Conservation (phyloP, 441 rosid species). For the Gossypium schwendimanii region DNA sequence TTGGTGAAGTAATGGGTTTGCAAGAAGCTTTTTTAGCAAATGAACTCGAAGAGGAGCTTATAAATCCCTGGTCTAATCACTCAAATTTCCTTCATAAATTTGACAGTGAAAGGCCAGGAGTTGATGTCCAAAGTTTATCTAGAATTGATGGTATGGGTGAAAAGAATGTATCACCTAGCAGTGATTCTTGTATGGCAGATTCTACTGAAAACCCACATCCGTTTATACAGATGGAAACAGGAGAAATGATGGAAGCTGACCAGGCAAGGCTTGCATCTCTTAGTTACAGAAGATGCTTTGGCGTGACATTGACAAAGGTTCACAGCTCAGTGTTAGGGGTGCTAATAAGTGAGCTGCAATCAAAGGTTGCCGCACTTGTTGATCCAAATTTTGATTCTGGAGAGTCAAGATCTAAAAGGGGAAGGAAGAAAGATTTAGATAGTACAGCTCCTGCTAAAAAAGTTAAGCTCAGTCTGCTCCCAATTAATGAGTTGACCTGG, state of each 20-base stretch:
- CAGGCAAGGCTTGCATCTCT: slow-evolving; percentile 31
- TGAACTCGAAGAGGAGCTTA: slow-evolving; percentile 76
- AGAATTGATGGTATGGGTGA: slow-evolving; percentile 27
- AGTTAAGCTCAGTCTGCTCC: slow-evolving; percentile 67
- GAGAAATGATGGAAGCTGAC: slow-evolving; percentile 32
- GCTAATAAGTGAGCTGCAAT: slow-evolving; percentile 78
- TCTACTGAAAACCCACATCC: slow-evolving; percentile 31
- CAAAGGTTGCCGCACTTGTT: slow-evolving; percentile 80
- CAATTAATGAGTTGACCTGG: slow-evolving; percentile 90
- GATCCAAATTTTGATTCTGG: slow-evolving; percentile 91
- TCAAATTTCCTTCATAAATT: slow-evolving; percentile 29
- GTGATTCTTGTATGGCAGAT: slow-evolving; percentile 25
- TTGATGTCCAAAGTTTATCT: slow-evolving; percentile 26
- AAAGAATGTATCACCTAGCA: slow-evolving; percentile 23
- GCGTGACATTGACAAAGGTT: slow-evolving; percentile 53
- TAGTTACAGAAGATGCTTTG: slow-evolving; percentile 34
- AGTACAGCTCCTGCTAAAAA: slow-evolving; percentile 46
- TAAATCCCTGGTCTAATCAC: slow-evolving; percentile 49
- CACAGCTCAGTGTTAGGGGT: slow-evolving; percentile 65
- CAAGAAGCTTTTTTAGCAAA: slow-evolving; percentile 46
- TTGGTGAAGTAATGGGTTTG: slow-evolving; percentile 66
- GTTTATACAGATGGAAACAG: slow-evolving; percentile 38
- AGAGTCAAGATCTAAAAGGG: slow-evolving; percentile 72
- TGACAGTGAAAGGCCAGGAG: slow-evolving; percentile 30
- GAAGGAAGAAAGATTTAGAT: slow-evolving; percentile 78